Evolutionary conservation across 2,329 filamentous ascomycete species (phyloP).

Genomic region (Diaporthe eres): DNA sequence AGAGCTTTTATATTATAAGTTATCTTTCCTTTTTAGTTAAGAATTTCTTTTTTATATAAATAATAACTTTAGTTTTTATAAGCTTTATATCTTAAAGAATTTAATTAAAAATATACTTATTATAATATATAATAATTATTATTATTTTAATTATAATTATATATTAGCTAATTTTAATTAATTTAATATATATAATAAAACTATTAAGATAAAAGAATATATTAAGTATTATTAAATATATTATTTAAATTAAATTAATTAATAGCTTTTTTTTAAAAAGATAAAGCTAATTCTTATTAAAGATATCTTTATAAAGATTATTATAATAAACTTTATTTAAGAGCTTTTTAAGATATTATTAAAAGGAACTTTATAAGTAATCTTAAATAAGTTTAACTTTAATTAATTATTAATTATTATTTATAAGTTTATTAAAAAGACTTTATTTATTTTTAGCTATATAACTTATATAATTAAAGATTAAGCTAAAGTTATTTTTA

Average conservation of each 20-base stretch:
- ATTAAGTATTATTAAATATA: too few species aligned
- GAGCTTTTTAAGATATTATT: too few species aligned
- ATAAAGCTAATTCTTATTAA: too few species aligned
- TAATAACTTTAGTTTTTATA: neutral
- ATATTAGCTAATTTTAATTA: neutral
- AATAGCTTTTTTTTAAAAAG: neutral
- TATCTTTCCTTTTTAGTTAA: neutral
- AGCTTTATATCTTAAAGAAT: neutral
- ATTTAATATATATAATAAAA: neutral
- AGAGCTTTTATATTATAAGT: too few species aligned
- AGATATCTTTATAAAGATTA: too few species aligned
- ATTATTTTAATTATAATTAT: neutral
- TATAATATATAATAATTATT: neutral
- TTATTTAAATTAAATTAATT: neutral
- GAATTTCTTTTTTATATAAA: neutral
- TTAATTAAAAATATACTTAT: neutral
- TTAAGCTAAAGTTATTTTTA: neutral
- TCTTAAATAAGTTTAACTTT: neutral
- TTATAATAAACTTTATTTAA: too few species aligned
- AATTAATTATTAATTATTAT: neutral
- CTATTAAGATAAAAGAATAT: neutral
- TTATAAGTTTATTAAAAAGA: neutral
- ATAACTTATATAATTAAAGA: neutral
- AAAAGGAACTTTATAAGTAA: too few species aligned
- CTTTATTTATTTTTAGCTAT: neutral